A percentile compares a stretch with the other conserved stretches of the same genome.
Conservation (phyloP, 352 stramenopile genomes). For the Pythium phragmitis region DNA sequence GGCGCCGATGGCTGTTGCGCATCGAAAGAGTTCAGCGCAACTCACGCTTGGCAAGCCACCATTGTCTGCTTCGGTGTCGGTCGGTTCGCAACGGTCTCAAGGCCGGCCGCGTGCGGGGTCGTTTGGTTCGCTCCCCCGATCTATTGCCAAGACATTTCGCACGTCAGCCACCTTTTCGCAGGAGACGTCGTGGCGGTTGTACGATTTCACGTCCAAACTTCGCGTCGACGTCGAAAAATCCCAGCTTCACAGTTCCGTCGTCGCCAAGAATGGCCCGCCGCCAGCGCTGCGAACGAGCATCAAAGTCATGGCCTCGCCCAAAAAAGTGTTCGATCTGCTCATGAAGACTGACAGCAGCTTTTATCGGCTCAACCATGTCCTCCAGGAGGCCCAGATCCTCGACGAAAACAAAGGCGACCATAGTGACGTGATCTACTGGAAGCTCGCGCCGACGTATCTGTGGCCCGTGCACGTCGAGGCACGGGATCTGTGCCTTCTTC, state of each 20-base stretch:
- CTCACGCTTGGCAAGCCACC: slow-evolving; percentile 21
- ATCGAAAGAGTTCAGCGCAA: slow-evolving; percentile 8
- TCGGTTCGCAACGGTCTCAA: slow-evolving; percentile 18
- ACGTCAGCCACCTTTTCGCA: slow-evolving; percentile 79
- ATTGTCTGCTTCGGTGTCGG: slow-evolving; percentile 16
- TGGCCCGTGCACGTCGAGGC: slow-evolving; percentile 69
- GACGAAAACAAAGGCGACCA: slow-evolving; percentile 68
- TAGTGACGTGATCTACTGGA: slow-evolving; percentile 81
- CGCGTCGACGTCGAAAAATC: slow-evolving; percentile 66
- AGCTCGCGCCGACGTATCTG: slow-evolving; percentile 60
- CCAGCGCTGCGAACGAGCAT: slow-evolving; percentile 72
- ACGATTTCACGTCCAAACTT: slow-evolving; percentile 71
- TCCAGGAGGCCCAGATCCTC: slow-evolving; percentile 56
- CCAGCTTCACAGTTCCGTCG: slow-evolving; percentile 37
- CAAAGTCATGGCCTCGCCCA: slow-evolving; percentile 61
- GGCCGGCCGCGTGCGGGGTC: slow-evolving; percentile 47
- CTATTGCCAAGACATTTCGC: slow-evolving; percentile 76
- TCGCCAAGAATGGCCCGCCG: slow-evolving; percentile 32
- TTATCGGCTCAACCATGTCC: slow-evolving; percentile 76
- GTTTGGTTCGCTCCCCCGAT: slow-evolving; percentile 69
- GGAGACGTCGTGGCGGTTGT: slow-evolving; percentile 71
- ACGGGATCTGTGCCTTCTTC: slow-evolving; percentile 74
- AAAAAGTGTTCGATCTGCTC: slow-evolving; percentile 77
- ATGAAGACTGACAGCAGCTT: slow-evolving; percentile 71
- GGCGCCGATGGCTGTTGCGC: background rate